Percentiles rank a stretch among this genome's conserved stretches.
Evolutionary conservation across 495 filamentous ascomycete genomes (phyloP).

Genomic region (Penicillium coprophilum): DNA sequence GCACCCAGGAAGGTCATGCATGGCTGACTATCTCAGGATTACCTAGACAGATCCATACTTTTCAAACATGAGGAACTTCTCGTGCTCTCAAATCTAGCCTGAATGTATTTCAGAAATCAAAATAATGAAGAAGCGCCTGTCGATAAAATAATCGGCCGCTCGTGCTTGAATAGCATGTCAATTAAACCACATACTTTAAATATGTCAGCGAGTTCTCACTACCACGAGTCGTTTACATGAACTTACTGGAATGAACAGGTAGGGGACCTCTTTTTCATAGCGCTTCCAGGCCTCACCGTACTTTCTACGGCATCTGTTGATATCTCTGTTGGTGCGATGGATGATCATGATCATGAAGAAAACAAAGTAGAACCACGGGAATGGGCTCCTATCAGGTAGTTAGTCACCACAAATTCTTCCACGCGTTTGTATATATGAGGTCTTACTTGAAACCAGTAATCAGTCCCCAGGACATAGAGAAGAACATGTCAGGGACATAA

Average conservation of each 20-base stretch:
- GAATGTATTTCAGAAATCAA: too few species aligned
- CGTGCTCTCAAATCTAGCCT: too few species aligned
- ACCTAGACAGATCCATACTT: too few species aligned
- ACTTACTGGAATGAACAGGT: conserved; percentile 93
- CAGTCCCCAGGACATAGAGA: conserved; percentile 65
- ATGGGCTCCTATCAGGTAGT: conserved; percentile 24
- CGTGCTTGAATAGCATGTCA: too few species aligned
- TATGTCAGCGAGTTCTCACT: too few species aligned
- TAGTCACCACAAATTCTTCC: not conserved
- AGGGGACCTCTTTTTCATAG: conserved; percentile 83
- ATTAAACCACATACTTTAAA: too few species aligned
- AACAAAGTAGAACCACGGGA: conserved; percentile 92
- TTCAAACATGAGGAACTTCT: too few species aligned
- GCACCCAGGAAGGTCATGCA: too few species aligned
- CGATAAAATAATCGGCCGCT: too few species aligned
- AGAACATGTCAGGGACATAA: conserved; percentile 85
- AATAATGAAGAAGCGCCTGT: too few species aligned
- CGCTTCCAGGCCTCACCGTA: conserved; percentile 90
- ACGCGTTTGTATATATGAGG: not conserved
- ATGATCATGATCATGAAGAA: conserved; percentile 90
- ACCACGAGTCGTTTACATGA: too few species aligned
- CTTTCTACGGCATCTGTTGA: conserved; percentile 73
- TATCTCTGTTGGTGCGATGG: conserved; percentile 81
- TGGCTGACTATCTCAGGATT: too few species aligned
- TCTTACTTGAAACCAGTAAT: conserved; percentile 56